Evolutionary conservation across 164 flowering plant species (phyloP).

Genomic region (Stephania cephalantha): DNA sequence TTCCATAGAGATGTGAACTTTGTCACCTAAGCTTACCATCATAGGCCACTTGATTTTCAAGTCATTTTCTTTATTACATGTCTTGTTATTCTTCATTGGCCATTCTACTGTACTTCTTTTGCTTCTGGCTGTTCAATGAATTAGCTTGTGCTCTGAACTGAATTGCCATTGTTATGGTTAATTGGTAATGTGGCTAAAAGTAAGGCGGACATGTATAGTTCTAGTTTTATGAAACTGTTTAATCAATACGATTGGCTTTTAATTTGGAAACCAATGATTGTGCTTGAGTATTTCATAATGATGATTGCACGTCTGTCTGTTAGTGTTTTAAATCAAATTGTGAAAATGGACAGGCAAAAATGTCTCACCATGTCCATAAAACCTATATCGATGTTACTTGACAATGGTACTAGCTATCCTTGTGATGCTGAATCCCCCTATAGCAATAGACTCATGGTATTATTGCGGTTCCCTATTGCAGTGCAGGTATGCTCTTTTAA

Average conservation of each 20-base stretch:
- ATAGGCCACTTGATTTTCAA: neutral
- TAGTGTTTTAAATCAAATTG: neutral
- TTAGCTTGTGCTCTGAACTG: neutral
- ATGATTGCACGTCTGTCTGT: neutral
- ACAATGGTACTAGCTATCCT: neutral
- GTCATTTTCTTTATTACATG: neutral
- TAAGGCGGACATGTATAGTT: too few species aligned
- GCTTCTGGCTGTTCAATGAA: neutral
- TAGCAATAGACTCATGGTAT: neutral
- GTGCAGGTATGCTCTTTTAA: neutral
- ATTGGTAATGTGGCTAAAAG: neutral
- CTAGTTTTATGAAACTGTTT: too few species aligned
- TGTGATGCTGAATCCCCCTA: neutral
- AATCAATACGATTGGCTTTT: too few species aligned
- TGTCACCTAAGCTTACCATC: neutral
- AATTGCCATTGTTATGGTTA: neutral
- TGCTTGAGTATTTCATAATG: neutral
- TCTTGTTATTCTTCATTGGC: neutral
- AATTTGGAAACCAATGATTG: too few species aligned
- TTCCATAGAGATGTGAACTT: neutral
- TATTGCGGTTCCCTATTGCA: neutral
- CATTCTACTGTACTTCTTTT: neutral
- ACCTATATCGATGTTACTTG: neutral
- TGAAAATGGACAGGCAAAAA: neutral
- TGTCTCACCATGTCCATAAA: neutral